Evolutionary conservation across 768 basidiomycete species (phyloP).

Genomic region (Russula earlei): DNA sequence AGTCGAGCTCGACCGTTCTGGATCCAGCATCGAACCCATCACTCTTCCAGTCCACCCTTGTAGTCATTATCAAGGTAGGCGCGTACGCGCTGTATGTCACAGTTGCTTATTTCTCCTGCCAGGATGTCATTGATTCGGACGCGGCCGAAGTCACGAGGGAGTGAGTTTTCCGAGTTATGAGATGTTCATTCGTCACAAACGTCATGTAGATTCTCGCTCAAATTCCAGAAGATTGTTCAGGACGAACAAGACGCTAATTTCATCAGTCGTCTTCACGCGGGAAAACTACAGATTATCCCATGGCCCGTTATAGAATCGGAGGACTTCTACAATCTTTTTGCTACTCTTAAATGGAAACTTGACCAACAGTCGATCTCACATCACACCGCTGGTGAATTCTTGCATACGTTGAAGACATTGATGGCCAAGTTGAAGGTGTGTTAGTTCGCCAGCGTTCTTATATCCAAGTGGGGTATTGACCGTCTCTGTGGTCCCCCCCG

Average conservation of each 20-base stretch:
- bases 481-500: neutral
- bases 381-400: constrained; percentile 42
- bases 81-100: no score
- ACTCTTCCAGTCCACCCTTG: constrained; percentile 51
- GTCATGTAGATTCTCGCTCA: constrained; percentile 39
- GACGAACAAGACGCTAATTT: constrained; percentile 56
- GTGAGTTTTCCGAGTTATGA: constrained; percentile 29
- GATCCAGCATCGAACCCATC: constrained; percentile 51
- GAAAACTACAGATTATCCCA: constrained; percentile 47
- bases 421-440: constrained; percentile 60
- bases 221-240: constrained; percentile 53
- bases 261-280: constrained; percentile 49
- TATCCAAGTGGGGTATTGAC: neutral
- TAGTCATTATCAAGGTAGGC: constrained; percentile 55
- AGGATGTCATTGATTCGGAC: constrained; percentile 61
- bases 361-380: constrained; percentile 45
- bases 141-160: constrained; percentile 48
- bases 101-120: neutral
- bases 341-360: constrained; percentile 35
- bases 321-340: constrained; percentile 49
- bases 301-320: constrained; percentile 60
- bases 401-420: constrained; percentile 48
- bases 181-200: neutral
- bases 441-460: neutral
- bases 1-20: constrained; percentile 45